phyloP scores from a whole-genome alignment of 495 filamentous ascomycete genomes.

The Penicillium pancosmium region DNA sequence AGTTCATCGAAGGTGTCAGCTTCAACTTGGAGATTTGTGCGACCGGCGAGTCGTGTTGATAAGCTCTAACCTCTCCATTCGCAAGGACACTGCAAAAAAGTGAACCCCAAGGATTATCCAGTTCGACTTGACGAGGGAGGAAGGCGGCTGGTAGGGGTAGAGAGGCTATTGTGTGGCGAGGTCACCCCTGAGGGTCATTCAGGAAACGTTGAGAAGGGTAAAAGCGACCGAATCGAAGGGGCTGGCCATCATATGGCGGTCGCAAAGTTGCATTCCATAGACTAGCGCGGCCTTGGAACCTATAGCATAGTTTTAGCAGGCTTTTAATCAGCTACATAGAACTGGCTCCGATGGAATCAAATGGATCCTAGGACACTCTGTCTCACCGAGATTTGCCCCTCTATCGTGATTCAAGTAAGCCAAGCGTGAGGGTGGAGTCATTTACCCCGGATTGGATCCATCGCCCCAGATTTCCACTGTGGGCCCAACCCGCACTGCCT shows the following conservation, averaged over 20 bases:
- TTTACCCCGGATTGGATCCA: slow-evolving; percentile 8
- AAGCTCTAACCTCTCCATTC: neutral
- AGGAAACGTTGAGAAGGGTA: neutral
- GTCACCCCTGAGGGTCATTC: neutral
- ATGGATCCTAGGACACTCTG: neutral
- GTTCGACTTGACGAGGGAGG: neutral
- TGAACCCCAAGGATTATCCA: neutral
- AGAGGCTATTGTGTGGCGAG: neutral
- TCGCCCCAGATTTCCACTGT: slow-evolving; percentile 17
- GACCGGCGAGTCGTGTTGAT: neutral
- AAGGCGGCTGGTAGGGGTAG: neutral
- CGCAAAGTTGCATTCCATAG: neutral
- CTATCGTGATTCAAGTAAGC: neutral
- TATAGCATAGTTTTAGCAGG: neutral
- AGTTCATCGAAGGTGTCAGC: neutral
- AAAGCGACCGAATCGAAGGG: neutral
- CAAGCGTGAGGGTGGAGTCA: slow-evolving; percentile 1
- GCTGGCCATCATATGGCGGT: neutral
- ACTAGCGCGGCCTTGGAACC: neutral
- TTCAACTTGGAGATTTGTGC: neutral
- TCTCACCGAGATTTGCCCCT: neutral
- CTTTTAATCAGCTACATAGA: no score
- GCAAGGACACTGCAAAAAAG: no score
- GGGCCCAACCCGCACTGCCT: slow-evolving; percentile 15
- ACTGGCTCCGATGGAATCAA: neutral